Evolutionary conservation across 345 rosid species (phyloP).

Genomic region (Eucalyptus sp.): DNA sequence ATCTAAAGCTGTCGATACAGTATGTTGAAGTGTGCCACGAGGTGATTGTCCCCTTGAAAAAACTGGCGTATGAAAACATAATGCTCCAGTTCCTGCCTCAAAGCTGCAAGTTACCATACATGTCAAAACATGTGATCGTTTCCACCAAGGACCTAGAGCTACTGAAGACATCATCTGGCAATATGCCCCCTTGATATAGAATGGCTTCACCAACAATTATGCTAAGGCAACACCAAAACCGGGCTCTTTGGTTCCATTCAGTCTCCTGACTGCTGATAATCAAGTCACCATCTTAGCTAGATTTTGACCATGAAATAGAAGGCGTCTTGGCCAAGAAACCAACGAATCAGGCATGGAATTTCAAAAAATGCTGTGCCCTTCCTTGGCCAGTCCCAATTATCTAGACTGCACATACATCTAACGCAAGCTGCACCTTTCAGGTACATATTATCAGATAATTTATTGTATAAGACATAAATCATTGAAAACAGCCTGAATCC

Average conservation of each 20-base stretch:
- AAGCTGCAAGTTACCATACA: background rate
- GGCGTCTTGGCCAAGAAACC: background rate
- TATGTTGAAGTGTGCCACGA: background rate
- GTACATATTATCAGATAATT: background rate
- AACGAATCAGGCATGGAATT: background rate
- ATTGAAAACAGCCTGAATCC: background rate
- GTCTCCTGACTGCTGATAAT: background rate
- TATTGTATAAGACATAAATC: background rate
- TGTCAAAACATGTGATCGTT: background rate
- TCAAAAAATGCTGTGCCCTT: background rate
- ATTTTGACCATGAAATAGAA: background rate
- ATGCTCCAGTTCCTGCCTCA: background rate
- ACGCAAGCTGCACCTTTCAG: background rate
- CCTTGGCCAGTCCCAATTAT: background rate
- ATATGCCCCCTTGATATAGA: background rate
- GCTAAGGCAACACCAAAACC: background rate
- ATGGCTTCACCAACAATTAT: background rate
- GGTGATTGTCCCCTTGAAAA: background rate
- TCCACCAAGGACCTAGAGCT: background rate
- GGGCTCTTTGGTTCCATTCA: background rate
- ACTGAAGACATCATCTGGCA: background rate
- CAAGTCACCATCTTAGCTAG: background rate
- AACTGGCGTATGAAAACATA: background rate
- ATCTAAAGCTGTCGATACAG: background rate
- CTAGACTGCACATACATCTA: background rate